Evolutionary conservation across 768 basidiomycete genomes (phyloP).

Genomic region (Tylopilus subfusipes): DNA sequence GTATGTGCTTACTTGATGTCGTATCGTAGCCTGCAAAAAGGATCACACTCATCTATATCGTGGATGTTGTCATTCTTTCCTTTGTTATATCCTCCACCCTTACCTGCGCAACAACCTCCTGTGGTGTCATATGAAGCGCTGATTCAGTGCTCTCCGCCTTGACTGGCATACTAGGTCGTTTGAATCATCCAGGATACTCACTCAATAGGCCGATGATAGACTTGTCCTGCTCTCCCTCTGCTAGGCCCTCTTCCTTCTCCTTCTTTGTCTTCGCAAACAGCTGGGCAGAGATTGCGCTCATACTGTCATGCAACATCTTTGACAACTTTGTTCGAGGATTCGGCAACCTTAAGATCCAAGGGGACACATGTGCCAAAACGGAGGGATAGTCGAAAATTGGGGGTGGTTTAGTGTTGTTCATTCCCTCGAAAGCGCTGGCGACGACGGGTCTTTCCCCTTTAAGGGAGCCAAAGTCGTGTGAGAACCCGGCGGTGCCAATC

Average conservation of each 20-base stretch:
- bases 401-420: conserved; percentile 23
- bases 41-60: no score
- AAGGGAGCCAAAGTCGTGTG: conserved; percentile 44
- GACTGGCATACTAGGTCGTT: conserved; percentile 22
- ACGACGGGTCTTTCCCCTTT: conserved; percentile 26
- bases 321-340: conserved; percentile 27
- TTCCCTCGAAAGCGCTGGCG: conserved; percentile 20
- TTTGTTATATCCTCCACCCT: not conserved
- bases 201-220: conserved; percentile 38
- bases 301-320: conserved; percentile 25
- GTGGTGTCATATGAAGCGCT: conserved; percentile 33
- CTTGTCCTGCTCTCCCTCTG: conserved; percentile 31
- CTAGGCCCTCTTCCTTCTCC: conserved; percentile 28
- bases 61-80: not conserved
- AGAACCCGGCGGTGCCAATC: conserved; percentile 43
- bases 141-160: conserved; percentile 35
- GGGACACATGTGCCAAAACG: conserved; percentile 31
- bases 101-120: conserved; percentile 40
- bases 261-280: conserved; percentile 33
- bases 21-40: no score
- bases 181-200: conserved; percentile 14
- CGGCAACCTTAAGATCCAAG: conserved; percentile 33
- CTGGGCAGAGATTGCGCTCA: conserved; percentile 33
- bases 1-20: no score
- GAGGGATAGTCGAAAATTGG: conserved; percentile 17